Percentiles rank a stretch among this genome's conserved stretches.
These are phyloP conservation scores for Mucor piriformis DNA, from an alignment of 371 early-diverging fungal genomes.

Conservation along the genomic window DNA sequence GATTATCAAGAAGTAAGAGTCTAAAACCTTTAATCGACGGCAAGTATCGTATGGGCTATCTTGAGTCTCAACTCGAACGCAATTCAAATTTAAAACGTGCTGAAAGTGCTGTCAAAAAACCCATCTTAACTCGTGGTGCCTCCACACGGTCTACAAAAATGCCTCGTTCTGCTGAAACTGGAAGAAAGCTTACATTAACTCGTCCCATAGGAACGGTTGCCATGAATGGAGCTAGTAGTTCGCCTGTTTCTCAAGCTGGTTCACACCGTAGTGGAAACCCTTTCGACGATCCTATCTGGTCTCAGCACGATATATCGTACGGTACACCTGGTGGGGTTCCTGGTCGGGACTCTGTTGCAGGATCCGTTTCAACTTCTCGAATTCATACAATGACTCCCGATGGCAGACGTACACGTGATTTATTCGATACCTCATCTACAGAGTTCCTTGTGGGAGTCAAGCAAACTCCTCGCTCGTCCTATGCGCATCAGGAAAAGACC, in stretches of 20 bases:
- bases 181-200: background rate
- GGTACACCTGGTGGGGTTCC: background rate
- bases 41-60: slow-evolving; percentile 48
- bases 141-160: slow-evolving; percentile 12
- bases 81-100: slow-evolving; percentile 31
- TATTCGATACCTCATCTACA: slow-evolving; percentile 27
- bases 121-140: slow-evolving; percentile 4
- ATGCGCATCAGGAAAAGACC: slow-evolving; percentile 11
- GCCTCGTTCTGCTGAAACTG: slow-evolving; percentile 6
- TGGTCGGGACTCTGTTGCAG: background rate
- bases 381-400: slow-evolving; percentile 2
- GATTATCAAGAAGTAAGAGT: slow-evolving; percentile 45
- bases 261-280: slow-evolving; percentile 23
- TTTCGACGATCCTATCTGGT: slow-evolving; percentile 48
- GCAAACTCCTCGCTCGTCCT: slow-evolving; percentile 29
- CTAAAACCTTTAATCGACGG: slow-evolving; percentile 50
- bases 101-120: slow-evolving; percentile 14
- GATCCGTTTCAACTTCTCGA: slow-evolving; percentile 7
- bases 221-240: background rate
- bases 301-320: slow-evolving; percentile 13
- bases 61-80: slow-evolving; percentile 47
- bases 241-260: background rate
- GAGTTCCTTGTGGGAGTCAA: slow-evolving; percentile 28
- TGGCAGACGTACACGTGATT: slow-evolving; percentile 15
- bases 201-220: background rate